These are phyloP conservation scores for Paraconiothyrium sp. DNA, from an alignment of 2,329 filamentous ascomycete genomes.

Conservation along the genomic window DNA sequence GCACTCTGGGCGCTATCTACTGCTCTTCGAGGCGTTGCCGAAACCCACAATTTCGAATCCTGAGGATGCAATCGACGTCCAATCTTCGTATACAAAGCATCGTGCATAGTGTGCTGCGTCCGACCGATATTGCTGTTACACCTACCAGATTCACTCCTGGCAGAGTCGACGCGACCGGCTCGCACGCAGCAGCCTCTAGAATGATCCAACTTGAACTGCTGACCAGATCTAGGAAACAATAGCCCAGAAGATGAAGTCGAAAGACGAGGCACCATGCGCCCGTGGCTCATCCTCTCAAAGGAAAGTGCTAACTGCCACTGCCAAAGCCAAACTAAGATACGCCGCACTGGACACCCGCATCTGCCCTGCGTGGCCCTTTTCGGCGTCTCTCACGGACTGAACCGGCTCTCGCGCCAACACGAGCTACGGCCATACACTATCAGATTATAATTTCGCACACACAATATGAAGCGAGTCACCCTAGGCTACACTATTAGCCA, in stretches of 20 bases:
- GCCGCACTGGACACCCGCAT: not conserved
- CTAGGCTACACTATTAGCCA: not conserved
- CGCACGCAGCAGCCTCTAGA: too few relatives aligned
- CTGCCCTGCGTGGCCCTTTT: conserved; percentile 11
- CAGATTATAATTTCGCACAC: too few relatives aligned
- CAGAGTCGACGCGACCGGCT: not conserved
- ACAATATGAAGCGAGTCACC: too few relatives aligned
- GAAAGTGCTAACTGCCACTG: not conserved
- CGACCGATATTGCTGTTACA: conserved; percentile 23
- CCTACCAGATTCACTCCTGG: conserved; percentile 15
- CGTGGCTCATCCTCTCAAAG: conserved; percentile 1
- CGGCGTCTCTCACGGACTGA: conserved; percentile 3
- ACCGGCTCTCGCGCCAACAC: too few relatives aligned
- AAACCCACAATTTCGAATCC: not conserved
- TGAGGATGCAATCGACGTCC: too few relatives aligned
- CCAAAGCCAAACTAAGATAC: not conserved
- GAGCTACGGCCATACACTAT: too few relatives aligned
- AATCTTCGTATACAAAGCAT: conserved; percentile 8
- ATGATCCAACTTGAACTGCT: not conserved
- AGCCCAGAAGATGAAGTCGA: too few relatives aligned
- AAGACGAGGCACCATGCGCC: not conserved
- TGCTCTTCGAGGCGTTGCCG: not conserved
- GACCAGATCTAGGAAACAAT: not conserved
- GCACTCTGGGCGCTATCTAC: not conserved
- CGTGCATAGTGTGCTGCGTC: conserved; percentile 18